A percentile compares a stretch with the other conserved stretches of the same genome.
Conservation (phyloP, 2,329 filamentous ascomycete genomes). For the Furcasterigmium furcatum region DNA sequence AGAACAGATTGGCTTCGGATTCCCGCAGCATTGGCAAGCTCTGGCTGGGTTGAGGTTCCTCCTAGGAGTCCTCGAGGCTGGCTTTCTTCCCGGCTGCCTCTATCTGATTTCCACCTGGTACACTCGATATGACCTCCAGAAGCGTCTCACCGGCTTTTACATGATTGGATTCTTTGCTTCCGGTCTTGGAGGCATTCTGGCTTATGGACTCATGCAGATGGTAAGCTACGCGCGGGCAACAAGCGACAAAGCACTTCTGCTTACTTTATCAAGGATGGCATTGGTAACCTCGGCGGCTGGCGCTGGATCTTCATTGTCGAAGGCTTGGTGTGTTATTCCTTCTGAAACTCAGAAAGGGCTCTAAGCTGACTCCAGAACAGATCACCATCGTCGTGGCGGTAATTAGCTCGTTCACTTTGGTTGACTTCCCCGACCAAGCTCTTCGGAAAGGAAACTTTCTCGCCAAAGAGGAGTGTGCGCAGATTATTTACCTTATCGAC, state of each 20-base stretch:
- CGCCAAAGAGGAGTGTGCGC: constrained; percentile 51
- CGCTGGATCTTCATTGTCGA: constrained; percentile 64
- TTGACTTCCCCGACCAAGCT: constrained; percentile 1
- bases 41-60: constrained; percentile 9
- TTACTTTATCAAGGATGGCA: constrained; percentile 41
- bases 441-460: background rate
- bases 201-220: constrained; percentile 25
- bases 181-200: constrained; percentile 15
- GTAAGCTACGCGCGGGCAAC: background rate
- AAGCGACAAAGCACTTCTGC: constrained; percentile 63
- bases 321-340: constrained; percentile 61
- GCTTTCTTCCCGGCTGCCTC: constrained; percentile 50
- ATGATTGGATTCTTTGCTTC: constrained; percentile 17
- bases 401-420: constrained; percentile 35
- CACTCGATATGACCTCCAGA: constrained; percentile 59
- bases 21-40: background rate
- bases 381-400: constrained; percentile 31
- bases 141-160: constrained; percentile 38
- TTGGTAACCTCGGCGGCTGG: constrained; percentile 51
- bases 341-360: no score
- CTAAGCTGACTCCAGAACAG: no score
- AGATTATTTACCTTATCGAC: constrained; percentile 65
- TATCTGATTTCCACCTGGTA: constrained; percentile 65
- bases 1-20: constrained; percentile 8
- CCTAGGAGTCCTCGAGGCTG: constrained; percentile 12